Base-by-base conservation (phyloP, 2,329 filamentous ascomycete genomes). In the Penicillium crustosum region DNA sequence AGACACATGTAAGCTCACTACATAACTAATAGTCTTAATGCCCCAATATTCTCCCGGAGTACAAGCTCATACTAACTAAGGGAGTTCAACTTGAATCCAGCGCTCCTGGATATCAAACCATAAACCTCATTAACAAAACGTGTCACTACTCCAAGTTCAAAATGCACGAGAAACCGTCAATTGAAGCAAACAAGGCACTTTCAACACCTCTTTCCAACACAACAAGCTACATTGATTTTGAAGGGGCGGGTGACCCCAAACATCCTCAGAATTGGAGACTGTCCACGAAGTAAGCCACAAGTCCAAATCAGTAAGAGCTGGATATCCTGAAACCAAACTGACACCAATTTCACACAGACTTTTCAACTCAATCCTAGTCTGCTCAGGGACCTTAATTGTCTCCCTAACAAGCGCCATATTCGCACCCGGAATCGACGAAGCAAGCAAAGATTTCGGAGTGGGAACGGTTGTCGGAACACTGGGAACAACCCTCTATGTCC, bases 341-440 rank as follows among this genome's bases (percentile, higher is more conserved):
- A 53, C 12, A 9, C 36, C 10, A 21, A 13, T 25, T 33, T 17
- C 7, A 3, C 21, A 36, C 35, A 70, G 67, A 35, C 49, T 71
- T 5, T 67, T 63, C 21, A 59, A 57, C 17, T 66, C 68, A 3
- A 42, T 61, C 8, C 49, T 70, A 2, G 65, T 63, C 7, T 72
- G 68, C 49, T 82, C 79, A 48, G 80, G 78, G 7, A 83, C 82
- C 2, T 70, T 84, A 8, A 70, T 75, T 5, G 73, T 80, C 3
- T 78, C 82, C 0, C 82, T 84, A 50, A 77, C 77, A 1, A 75
- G 73, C 6, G 87, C 83, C 70, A 85, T 90, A 64, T 90, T 90
- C 74, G 89, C 87, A 1, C 78, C 86, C 15, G 86, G 86, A 4
- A 89, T 86, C 1, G 60, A 62, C 7, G 65, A 75, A 15, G 81